Evolutionary conservation across 139 green algal species (phyloP), one percentile per base, ranked within the genome.

Genomic region (Zygnema cylindricum): DNA sequence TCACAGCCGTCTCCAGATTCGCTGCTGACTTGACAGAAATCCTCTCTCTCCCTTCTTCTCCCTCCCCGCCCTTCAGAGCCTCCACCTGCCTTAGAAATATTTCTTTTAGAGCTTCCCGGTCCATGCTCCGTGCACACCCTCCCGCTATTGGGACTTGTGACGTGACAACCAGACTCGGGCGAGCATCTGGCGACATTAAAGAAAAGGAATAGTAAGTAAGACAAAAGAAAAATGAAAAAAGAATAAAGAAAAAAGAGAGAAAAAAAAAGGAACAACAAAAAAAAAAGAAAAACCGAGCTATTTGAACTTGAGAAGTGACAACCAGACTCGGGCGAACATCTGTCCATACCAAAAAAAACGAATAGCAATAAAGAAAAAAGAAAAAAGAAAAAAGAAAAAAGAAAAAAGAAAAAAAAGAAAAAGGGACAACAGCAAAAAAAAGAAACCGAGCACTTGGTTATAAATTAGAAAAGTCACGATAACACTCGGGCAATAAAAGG

Each of bases 141-240:
- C 71, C 71, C 16, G 71, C 71, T 41, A 79, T 79, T 3, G 71
- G 7, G 3, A 79, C 71, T 43, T 79, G 71, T 11, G 71, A 54
- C 7, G 21, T 11, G 36, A 79, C 71, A 3, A 43, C 38, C 7
- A 43, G 36, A 11, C 38, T 16, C 71, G 38, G 71, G 11, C 16
- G 36, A 3, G 36, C 38, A n/a, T 16, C 71, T 79, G 71, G 11
- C 7, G 71, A 79, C 71, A 16, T 11, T 43, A 7, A 43, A 43
- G 36, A 79, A 41, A 25, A 79, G 71, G 57, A 73, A 73, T 35
- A 73, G 30, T 25, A 73, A 30, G 30, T 25, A 73, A 73, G 30
- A 30, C 57, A 25, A 73, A 35, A 3, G 71, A 41, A 79, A 43
- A 41, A 79, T 3, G 7, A 16, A 43, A n/a, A n/a, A 16, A 40